Evolutionary conservation across 2,329 filamentous ascomycete species (phyloP), one percentile per base, ranked within the genome.

Genomic region (Stachybotrys chartarum): DNA sequence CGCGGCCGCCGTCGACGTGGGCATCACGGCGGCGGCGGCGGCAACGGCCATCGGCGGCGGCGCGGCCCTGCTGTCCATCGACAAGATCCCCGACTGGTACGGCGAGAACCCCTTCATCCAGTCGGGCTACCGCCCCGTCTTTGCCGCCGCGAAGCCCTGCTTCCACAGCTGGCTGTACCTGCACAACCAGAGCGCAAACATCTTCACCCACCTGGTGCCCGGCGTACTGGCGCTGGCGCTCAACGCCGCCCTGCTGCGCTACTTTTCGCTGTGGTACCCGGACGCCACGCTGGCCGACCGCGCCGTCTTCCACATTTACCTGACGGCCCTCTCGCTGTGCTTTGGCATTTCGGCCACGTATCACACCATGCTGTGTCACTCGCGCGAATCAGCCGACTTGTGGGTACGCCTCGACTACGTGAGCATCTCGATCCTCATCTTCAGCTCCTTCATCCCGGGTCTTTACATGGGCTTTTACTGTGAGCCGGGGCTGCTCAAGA

Each of bases 401-500:
- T 75, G 72, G 70, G 59, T 74, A 11, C 62, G 69, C 7, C 53
- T 72, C 7, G 74, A 76, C 57, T 73, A 70, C 55, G 58, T 66
- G 2, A 70, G 68, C 17, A 75, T 76, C 51, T 57, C 73, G 17
- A 52, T 71, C 11, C 63, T 72, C 48, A 75, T 69, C 35, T 53
- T 73, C 17, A 72, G 71, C 1, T 67, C 64, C 39, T 74, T 76
- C 50, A 58, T 73, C 31, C 69, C 70, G 7, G 71, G 70, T 3
- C 60, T 74, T n/a, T 75, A 75, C 54, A 64, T 73, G 44, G 63
- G 65, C 7, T 76, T 75, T 55, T 74, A 70, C 55, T 74, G 70
- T 56, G 70, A 72, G 56, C 61, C 62, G n/a, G 31, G 46, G 7
- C 56, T 71, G 47, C 66, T 68, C 48, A 64, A 55, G 30, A 51